Percentiles rank a stretch among this genome's conserved stretches.
Evolutionary conservation across 192 early-diverging fungal species (phyloP).

Genomic region (Chytriomyces sp.): DNA sequence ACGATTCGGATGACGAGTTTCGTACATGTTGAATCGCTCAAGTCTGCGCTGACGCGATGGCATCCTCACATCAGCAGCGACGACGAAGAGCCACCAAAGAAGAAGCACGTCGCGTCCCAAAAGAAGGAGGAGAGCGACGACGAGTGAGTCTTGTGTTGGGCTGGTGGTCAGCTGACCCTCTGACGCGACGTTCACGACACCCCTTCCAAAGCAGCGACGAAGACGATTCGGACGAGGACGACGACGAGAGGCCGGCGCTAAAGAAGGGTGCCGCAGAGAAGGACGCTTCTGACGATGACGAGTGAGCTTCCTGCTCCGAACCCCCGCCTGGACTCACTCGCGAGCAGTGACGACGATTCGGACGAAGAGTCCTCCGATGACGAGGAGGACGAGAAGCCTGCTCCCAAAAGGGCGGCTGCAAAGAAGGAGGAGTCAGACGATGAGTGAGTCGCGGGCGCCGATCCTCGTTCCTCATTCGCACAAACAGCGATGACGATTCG

Average conservation of each 20-base stretch:
- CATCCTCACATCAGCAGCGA: too few relatives aligned
- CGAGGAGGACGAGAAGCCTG: conserved; percentile 21
- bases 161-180: too few relatives aligned
- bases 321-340: too few relatives aligned
- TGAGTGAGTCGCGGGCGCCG: not conserved
- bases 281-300: conserved; percentile 68
- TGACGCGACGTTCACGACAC: too few relatives aligned
- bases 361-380: not conserved
- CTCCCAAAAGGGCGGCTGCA: conserved; percentile 17
- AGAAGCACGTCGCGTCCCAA: not conserved
- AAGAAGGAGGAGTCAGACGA: conserved; percentile 25
- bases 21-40: too few relatives aligned
- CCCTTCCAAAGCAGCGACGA: too few relatives aligned
- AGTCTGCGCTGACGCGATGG: too few relatives aligned
- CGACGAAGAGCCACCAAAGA: not conserved
- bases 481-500: conserved; percentile 16
- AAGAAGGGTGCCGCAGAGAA: not conserved
- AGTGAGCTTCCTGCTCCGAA: too few relatives aligned
- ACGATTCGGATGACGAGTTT: too few relatives aligned
- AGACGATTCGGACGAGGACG: conserved; percentile 30
- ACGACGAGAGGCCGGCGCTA: conserved; percentile 5
- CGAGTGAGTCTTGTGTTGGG: not conserved
- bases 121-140: not conserved
- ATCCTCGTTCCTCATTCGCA: too few relatives aligned
- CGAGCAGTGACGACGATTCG: conserved; percentile 1